A percentile compares a stretch with the other conserved stretches of the same genome.
Evolutionary conservation across 768 basidiomycete species (phyloP).

Genomic region (Serendipita sp.): DNA sequence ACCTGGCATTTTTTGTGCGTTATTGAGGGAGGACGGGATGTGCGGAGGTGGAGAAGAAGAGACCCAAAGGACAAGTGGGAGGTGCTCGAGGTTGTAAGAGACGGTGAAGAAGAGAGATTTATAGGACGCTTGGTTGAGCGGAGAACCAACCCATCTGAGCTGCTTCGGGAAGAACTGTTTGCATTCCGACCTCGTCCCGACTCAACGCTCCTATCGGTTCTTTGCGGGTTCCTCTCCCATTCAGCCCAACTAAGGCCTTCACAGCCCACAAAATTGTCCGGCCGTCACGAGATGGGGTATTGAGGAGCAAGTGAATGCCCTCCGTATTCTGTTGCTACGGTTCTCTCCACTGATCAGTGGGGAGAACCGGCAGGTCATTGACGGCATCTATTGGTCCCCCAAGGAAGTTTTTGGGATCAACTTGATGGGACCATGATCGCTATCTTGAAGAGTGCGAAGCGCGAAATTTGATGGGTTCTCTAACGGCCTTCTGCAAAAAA

Average conservation of each 20-base stretch:
- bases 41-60: neutral
- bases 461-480: no score
- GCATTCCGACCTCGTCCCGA: neutral
- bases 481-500: no score
- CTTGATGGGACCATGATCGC: no score
- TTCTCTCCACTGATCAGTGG: no score
- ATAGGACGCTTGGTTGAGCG: neutral
- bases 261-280: no score
- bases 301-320: no score
- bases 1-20: slow-evolving; percentile 4
- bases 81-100: neutral
- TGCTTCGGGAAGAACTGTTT: neutral
- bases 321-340: no score
- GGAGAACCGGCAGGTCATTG: no score
- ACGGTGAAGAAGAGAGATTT: neutral
- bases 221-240: neutral
- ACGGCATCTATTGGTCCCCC: no score
- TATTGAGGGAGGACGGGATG: neutral
- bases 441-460: no score
- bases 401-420: no score
- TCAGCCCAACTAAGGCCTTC: neutral
- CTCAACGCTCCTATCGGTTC: neutral
- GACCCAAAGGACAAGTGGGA: neutral
- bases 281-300: no score
- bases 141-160: neutral